Evolutionary conservation across 2,329 filamentous ascomycete species (phyloP), one percentile per base, ranked within the genome.

Genomic region (Capronia epimyces): DNA sequence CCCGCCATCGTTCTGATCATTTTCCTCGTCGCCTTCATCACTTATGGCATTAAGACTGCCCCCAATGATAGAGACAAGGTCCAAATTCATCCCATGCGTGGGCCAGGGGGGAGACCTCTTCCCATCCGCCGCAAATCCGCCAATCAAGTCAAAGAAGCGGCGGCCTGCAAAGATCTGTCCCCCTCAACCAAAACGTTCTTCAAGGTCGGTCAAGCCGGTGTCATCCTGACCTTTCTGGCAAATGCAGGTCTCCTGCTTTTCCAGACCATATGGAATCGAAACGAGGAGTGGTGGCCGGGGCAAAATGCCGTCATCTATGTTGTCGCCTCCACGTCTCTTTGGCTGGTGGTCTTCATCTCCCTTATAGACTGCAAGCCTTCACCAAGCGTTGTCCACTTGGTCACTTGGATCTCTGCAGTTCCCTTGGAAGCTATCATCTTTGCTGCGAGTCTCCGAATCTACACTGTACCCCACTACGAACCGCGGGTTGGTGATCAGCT

Each of bases 21-120:
- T 64, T 87, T 87, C 66, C 68, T 84, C 43, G 66, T 73, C 53
- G 75, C 77, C 56, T 85, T 86, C 64, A 75, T 83, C 49, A 64
- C 72, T 59, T 79, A 78, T 65, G 83, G 81, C 61, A 76, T 86
- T 56, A 64, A 76, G 53, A 71, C 75, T 16, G 74, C 78, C 32
- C 60, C 75, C 67, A 58, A 71, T 71, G 60, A 70, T 73, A 56
- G 67, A 68, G 56, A 67, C 71, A 60, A 57, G 43, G 57, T 62
- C 49, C 46, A 53, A 21, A 56, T 62, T 20, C 56, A 60, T 27
- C 45, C 60, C 10, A 54, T 59, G 53, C 49, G 77, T 46, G 90
- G 90, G n/a, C 89, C 90, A 1, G 90, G 88, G 49, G 91, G 90
- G 60, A 90, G 94, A 67, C 89, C 89, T 27, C 74, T 96, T 47